These are phyloP conservation scores for Hypericum androsaemum DNA, from an alignment of 345 rosid species.

Conservation along the genomic window DNA sequence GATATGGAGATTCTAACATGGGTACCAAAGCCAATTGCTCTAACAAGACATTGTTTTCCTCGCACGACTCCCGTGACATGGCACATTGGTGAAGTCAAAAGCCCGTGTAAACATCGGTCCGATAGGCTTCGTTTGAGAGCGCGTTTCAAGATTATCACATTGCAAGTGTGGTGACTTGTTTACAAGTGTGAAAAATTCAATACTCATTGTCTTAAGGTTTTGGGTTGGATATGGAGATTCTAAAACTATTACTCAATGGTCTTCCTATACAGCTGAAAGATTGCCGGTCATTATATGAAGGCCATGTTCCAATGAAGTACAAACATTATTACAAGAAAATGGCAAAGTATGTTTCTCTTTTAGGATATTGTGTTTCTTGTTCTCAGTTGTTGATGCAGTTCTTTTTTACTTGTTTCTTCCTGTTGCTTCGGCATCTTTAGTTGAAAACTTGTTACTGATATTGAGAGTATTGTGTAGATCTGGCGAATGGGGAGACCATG, in stretches of 20 bases:
- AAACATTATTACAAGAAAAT: slow-evolving; percentile 70
- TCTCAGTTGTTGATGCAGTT: background rate
- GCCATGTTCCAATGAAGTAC: slow-evolving; percentile 93
- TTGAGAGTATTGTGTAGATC: slow-evolving; percentile 34
- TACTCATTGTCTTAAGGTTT: slow-evolving; percentile 9
- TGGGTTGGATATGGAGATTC: too few relatives aligned
- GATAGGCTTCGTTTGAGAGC: too few relatives aligned
- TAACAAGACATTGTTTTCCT: too few relatives aligned
- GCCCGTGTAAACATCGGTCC: too few relatives aligned
- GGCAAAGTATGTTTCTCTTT: slow-evolving; percentile 58
- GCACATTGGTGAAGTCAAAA: too few relatives aligned
- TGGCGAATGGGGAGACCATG: slow-evolving; percentile 97
- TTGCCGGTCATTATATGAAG: slow-evolving; percentile 54
- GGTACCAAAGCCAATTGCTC: too few relatives aligned
- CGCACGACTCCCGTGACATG: too few relatives aligned
- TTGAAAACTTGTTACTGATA: background rate
- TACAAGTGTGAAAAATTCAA: background rate
- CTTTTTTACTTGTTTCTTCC: background rate
- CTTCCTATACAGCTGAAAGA: slow-evolving; percentile 60
- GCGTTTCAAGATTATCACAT: too few relatives aligned
- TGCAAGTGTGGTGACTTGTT: too few relatives aligned
- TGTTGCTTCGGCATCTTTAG: slow-evolving; percentile 3
- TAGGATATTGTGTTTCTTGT: slow-evolving; percentile 1
- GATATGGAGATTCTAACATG: too few relatives aligned
- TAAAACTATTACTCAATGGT: background rate